Conservation (phyloP, 2,329 filamentous ascomycete species). For the Truncatella angustata region DNA sequence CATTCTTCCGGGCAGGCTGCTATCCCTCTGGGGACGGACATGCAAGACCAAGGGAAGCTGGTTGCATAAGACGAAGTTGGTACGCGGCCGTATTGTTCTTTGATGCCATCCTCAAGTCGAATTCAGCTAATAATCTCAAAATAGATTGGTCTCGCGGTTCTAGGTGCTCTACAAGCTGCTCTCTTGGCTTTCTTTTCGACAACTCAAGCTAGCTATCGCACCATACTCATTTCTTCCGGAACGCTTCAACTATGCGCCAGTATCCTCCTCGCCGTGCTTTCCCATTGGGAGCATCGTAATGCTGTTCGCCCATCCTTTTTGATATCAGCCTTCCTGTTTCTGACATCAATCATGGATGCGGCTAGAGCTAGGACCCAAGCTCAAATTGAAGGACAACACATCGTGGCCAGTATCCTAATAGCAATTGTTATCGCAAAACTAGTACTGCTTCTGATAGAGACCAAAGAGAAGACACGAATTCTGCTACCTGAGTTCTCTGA, state of each 20-base stretch:
- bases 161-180: slow-evolving; percentile 1
- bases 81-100: neutral
- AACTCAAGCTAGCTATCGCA: neutral
- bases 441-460: neutral
- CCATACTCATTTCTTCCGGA: neutral
- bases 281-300: slow-evolving; percentile 2
- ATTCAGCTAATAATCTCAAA: neutral
- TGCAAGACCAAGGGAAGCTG: neutral
- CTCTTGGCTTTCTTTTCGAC: neutral
- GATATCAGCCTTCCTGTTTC: neutral
- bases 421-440: neutral
- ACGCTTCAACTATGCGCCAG: neutral
- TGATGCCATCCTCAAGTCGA: neutral
- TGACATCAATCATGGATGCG: slow-evolving; percentile 6
- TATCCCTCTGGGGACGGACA: slow-evolving; percentile 1
- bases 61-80: neutral
- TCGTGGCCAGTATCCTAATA: neutral
- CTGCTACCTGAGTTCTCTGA: neutral
- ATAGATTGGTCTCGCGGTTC: neutral
- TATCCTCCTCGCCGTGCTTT: neutral
- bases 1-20: slow-evolving; percentile 1
- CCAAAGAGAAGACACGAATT: neutral
- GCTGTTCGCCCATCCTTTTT: slow-evolving; percentile 3
- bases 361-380: slow-evolving; percentile 8
- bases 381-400: neutral